phyloP scores from a whole-genome alignment of 2,329 filamentous ascomycete genomes.

The Elsinoe perseae region DNA sequence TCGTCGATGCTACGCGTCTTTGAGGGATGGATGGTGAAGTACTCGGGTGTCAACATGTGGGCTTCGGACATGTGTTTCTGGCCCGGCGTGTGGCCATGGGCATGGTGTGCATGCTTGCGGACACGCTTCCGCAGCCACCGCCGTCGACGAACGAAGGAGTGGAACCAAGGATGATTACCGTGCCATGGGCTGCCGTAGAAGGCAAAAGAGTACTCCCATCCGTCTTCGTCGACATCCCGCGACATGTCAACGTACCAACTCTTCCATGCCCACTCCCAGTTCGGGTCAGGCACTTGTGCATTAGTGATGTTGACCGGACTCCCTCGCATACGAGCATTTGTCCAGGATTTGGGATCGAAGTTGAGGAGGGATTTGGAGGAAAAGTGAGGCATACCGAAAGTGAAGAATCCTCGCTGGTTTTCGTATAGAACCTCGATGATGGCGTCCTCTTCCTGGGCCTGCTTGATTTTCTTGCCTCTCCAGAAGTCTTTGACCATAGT shows the following conservation, averaged over 20 bases:
- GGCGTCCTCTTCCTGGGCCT: conserved; percentile 32
- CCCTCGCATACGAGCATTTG: conserved; percentile 51
- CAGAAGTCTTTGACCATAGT: conserved; percentile 26
- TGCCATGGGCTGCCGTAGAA: conserved; percentile 70
- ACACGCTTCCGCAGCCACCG: conserved; percentile 79
- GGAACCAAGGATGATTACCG: conserved; percentile 79
- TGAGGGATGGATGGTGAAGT: conserved; percentile 61
- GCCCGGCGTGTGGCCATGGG: conserved; percentile 32
- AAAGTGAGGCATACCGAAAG: conserved; percentile 86
- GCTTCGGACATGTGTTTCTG: conserved; percentile 41
- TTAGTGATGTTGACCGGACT: conserved; percentile 67
- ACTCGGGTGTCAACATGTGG: conserved; percentile 65
- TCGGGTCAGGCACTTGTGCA: conserved; percentile 86
- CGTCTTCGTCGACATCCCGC: conserved; percentile 76
- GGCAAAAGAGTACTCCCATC: conserved; percentile 93
- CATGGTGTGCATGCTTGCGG: conserved; percentile 46
- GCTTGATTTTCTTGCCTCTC: conserved; percentile 28
- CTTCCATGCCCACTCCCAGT: conserved; percentile 82
- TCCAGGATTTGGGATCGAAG: conserved; percentile 81
- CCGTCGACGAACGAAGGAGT: conserved; percentile 84
- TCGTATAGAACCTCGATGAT: conserved; percentile 88
- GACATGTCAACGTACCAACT: conserved; percentile 69
- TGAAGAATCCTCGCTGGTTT: conserved; percentile 83
- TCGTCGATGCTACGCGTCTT: conserved; percentile 20
- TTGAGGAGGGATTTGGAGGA: conserved; percentile 76